phyloP scores from a whole-genome alignment of 495 filamentous ascomycete species.

The Thozetella sp. region DNA sequence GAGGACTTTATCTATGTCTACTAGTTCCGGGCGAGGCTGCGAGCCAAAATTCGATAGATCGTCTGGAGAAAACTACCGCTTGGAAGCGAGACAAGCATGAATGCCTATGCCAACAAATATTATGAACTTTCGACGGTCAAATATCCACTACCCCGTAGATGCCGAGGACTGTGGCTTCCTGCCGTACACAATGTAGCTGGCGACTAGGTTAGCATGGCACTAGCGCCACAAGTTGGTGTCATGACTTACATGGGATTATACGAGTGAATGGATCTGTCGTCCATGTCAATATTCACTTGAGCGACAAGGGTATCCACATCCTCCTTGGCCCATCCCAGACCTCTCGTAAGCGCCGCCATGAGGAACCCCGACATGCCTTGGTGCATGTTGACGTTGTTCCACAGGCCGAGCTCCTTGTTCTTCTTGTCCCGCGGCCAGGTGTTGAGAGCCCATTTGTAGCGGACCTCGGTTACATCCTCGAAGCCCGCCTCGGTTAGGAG shows the following conservation, averaged over 20 bases:
- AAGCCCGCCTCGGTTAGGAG: constrained; percentile 18
- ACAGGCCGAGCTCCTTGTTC: constrained; percentile 19
- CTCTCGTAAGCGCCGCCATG: constrained; percentile 15
- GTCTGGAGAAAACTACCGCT: too few species aligned
- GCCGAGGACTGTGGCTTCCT: too few species aligned
- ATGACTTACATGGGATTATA: too few species aligned
- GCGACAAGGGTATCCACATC: constrained; percentile 12
- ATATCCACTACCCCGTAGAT: too few species aligned
- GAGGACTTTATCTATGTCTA: constrained; percentile 65
- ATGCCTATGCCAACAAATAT: too few species aligned
- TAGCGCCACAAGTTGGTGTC: too few species aligned
- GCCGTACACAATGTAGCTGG: too few species aligned
- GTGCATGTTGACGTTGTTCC: constrained; percentile 9
- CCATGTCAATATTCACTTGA: constrained; percentile 18
- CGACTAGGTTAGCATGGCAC: too few species aligned
- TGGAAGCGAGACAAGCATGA: too few species aligned
- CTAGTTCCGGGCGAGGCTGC: too few species aligned
- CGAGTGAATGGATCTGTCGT: constrained; percentile 15
- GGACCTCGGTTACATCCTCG: constrained; percentile 11
- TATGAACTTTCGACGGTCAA: too few species aligned
- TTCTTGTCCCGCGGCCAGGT: constrained; percentile 20
- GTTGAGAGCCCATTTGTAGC: constrained; percentile 14
- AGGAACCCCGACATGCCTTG: constrained; percentile 13
- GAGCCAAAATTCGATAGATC: too few species aligned
- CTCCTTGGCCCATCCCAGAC: constrained; percentile 15